Percentiles rank a stretch among this genome's conserved stretches.
phyloP scores from a whole-genome alignment of 352 stramenopile species.

The Pythium periplocum region DNA sequence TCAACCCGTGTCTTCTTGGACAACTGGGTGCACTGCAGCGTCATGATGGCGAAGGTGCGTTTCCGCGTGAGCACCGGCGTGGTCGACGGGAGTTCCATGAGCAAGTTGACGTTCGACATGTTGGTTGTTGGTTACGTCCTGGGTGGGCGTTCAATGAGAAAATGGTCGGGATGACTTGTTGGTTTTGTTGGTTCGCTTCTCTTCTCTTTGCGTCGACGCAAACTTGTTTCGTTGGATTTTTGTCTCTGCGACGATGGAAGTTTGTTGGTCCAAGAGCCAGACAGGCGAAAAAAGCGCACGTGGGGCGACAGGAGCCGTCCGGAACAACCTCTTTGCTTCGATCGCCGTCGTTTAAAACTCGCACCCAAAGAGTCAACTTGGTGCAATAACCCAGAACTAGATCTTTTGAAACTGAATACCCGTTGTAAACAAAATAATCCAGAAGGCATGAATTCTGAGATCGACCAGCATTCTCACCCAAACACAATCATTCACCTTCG shows the following conservation, averaged over 20 bases:
- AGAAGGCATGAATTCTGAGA: too few relatives aligned
- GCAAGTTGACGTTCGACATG: background rate
- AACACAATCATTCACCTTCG: too few relatives aligned
- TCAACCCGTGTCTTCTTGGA: constrained; percentile 5
- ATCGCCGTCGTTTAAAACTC: too few relatives aligned
- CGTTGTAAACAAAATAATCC: too few relatives aligned
- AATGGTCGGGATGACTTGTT: constrained; percentile 1
- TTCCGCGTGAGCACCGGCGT: constrained; percentile 8
- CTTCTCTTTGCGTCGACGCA: background rate
- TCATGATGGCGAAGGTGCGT: constrained; percentile 12
- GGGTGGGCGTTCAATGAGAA: background rate
- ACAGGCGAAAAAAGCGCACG: constrained; percentile 13
- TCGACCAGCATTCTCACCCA: too few relatives aligned
- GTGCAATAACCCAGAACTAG: too few relatives aligned
- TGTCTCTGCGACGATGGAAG: constrained; percentile 3
- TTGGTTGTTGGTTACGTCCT: constrained; percentile 3
- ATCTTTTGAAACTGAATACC: too few relatives aligned
- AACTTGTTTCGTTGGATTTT: constrained; percentile 4
- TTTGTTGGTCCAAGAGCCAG: constrained; percentile 5
- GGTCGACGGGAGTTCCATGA: background rate
- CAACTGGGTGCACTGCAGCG: background rate
- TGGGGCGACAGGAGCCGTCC: background rate
- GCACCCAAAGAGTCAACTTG: too few relatives aligned
- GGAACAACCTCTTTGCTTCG: too few relatives aligned
- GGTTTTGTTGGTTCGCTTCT: constrained; percentile 6